Percentiles rank a stretch among this genome's conserved stretches.
Conservation (phyloP, 176 grass and related monocot species). For the Carex cristatella region DNA sequence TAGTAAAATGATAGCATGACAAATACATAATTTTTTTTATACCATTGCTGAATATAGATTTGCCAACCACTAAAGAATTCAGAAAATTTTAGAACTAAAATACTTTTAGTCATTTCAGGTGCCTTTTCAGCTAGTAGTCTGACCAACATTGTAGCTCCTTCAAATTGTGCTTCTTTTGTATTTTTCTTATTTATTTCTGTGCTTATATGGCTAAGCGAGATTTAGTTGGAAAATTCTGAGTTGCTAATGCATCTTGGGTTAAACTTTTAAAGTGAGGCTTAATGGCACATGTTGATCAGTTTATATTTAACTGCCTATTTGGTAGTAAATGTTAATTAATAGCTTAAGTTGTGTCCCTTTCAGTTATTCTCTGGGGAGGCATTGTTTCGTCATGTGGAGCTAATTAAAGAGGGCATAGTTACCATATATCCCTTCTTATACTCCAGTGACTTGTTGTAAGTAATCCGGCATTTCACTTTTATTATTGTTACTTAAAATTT, state of each 20-base stretch:
- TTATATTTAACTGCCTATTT: background rate
- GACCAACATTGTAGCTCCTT: background rate
- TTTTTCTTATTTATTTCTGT: background rate
- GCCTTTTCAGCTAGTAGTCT: background rate
- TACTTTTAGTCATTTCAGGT: background rate
- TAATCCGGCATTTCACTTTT: slow-evolving; percentile 13
- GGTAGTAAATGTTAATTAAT: background rate
- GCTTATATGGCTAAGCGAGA: background rate
- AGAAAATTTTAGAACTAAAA: background rate
- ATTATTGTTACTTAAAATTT: background rate
- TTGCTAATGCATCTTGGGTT: background rate
- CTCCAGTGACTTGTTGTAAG: slow-evolving; percentile 68
- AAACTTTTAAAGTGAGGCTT: background rate
- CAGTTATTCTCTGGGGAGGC: slow-evolving; percentile 75
- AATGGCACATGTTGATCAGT: background rate
- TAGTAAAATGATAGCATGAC: background rate
- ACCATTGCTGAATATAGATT: background rate
- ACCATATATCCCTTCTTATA: slow-evolving; percentile 52
- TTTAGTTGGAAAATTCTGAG: background rate
- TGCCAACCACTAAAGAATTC: background rate
- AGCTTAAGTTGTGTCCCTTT: background rate
- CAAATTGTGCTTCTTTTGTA: background rate
- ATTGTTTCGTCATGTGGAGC: slow-evolving; percentile 67
- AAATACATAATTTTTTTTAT: background rate
- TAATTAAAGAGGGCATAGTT: slow-evolving; percentile 61